These are phyloP conservation scores for Warburgia ugandensis DNA, from an alignment of 164 flowering plant genomes.

Conservation along the genomic window DNA sequence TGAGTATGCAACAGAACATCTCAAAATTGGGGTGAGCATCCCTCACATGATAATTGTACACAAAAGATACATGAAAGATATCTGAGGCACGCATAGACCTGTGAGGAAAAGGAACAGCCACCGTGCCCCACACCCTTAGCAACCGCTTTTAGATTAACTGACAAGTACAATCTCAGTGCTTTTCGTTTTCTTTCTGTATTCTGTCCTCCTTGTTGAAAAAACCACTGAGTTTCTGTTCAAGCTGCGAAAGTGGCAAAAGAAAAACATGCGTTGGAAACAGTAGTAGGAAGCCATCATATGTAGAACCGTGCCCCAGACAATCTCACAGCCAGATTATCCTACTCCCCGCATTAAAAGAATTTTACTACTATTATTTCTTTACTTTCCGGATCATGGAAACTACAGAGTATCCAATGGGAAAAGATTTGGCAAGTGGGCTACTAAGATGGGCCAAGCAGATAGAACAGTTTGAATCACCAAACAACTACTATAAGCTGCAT, in stretches of 20 bases:
- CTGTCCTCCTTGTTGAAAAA: constrained; percentile 11
- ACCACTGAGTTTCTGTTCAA: constrained; percentile 23
- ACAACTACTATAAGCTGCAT: too few relatives aligned
- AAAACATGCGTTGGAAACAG: not conserved
- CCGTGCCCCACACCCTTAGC: not conserved
- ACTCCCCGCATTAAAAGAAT: too few relatives aligned
- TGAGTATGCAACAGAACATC: too few relatives aligned
- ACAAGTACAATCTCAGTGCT: not conserved
- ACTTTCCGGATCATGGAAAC: not conserved
- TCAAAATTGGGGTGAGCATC: constrained; percentile 23
- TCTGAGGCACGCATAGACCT: not conserved
- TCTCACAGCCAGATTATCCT: too few relatives aligned
- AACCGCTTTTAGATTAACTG: not conserved
- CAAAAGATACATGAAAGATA: constrained; percentile 12
- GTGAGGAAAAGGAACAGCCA: not conserved
- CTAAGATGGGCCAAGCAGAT: too few relatives aligned
- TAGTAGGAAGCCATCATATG: not conserved
- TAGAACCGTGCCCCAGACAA: too few relatives aligned
- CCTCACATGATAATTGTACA: constrained; percentile 21
- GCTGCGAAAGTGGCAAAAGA: constrained; percentile 13
- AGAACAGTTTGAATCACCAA: too few relatives aligned
- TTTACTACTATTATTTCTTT: not conserved
- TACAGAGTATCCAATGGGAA: too few relatives aligned
- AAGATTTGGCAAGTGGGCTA: too few relatives aligned
- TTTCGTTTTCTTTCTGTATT: constrained; percentile 2